Evolutionary conservation across 1,284 basidiomycete genomes (phyloP).

Genomic region (Abortiporus biennis): DNA sequence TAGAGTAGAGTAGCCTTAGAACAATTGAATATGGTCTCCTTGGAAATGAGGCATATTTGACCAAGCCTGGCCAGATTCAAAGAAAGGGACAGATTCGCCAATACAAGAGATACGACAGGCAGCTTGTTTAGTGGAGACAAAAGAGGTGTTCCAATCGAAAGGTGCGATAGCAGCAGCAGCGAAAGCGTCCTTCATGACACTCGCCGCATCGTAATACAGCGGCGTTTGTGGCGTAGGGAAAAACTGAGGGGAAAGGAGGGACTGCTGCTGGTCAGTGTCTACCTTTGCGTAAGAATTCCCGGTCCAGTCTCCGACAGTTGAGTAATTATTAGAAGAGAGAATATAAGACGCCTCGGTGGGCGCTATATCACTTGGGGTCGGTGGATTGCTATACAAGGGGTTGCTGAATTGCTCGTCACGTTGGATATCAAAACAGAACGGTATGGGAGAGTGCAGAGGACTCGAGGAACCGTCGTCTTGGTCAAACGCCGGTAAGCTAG

Average conservation of each 20-base stretch:
- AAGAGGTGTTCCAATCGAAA: conserved; percentile 14
- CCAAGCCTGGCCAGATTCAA: conserved; percentile 11
- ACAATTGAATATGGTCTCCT: conserved; percentile 19
- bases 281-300: conserved; percentile 18
- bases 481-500: conserved; percentile 7
- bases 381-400: neutral
- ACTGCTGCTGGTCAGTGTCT: conserved; percentile 7
- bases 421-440: conserved; percentile 7
- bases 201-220: conserved; percentile 12
- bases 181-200: conserved; percentile 23
- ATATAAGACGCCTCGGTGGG: neutral
- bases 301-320: conserved; percentile 26
- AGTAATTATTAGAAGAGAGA: conserved; percentile 15
- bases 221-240: conserved; percentile 10
- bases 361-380: neutral
- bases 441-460: conserved; percentile 9
- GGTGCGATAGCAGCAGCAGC: conserved; percentile 18
- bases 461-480: conserved; percentile 10
- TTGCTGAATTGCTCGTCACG: conserved; percentile 4
- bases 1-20: neutral
- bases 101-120: neutral
- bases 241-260: conserved; percentile 14
- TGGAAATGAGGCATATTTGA: conserved; percentile 15
- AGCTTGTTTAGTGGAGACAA: conserved; percentile 3
- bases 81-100: conserved; percentile 9